phyloP scores from a whole-genome alignment of 2,329 filamentous ascomycete genomes.

The Beauveria varroae region DNA sequence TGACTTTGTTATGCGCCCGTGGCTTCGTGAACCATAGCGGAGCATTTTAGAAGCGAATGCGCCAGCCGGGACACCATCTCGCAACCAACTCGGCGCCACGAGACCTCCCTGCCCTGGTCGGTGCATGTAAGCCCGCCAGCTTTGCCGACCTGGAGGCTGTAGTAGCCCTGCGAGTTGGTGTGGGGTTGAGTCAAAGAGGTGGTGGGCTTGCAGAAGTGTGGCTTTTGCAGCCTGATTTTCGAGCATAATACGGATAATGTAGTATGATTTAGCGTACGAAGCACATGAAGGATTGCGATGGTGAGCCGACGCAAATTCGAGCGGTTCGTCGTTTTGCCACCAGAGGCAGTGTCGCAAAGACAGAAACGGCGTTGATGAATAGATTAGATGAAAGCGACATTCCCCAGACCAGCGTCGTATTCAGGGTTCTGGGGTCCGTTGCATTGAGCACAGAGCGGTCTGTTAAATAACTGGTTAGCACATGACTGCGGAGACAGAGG shows the following conservation, averaged over 20 bases:
- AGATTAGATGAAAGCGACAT: not conserved
- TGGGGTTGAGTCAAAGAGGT: not conserved
- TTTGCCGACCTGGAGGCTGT: not conserved
- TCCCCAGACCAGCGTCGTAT: not conserved
- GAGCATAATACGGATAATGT: not conserved
- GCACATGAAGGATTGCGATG: not conserved
- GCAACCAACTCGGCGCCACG: not conserved
- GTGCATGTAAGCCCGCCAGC: not conserved
- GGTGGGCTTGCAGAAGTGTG: not conserved
- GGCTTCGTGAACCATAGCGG: not conserved
- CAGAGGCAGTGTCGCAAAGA: not conserved
- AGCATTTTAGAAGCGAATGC: not conserved
- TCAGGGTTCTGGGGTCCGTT: conserved; percentile 1
- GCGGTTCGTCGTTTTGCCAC: not conserved
- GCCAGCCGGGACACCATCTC: not conserved
- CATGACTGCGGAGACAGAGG: not conserved
- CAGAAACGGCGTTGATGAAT: not conserved
- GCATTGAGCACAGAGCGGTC: not conserved
- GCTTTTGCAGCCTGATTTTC: not conserved
- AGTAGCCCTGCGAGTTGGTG: not conserved
- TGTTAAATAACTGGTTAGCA: not conserved
- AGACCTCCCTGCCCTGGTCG: not conserved
- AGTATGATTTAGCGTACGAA: not conserved
- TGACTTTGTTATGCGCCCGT: not conserved
- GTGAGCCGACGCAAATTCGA: not conserved